Percentiles rank a stretch among this genome's conserved stretches.
Conservation (phyloP, 345 rosid genomes). For the Aurinia saxatilis region DNA sequence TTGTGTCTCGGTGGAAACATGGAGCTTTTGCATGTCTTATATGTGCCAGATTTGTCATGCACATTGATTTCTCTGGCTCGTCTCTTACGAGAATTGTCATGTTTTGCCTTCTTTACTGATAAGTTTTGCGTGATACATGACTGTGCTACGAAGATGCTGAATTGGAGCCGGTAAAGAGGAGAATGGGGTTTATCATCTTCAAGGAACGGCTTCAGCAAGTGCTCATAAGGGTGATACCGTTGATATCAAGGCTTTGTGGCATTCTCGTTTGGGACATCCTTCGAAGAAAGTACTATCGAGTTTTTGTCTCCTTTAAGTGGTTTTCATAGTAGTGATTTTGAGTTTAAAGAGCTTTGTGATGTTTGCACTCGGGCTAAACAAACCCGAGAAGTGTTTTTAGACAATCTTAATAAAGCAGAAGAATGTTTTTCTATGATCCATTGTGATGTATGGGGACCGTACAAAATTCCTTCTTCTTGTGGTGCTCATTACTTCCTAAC, state of each 20-base stretch:
- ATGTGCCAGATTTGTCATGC: background rate
- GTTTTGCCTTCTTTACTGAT: background rate
- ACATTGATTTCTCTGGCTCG: background rate
- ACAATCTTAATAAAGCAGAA: too few relatives aligned
- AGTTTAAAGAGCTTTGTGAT: too few relatives aligned
- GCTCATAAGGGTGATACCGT: background rate
- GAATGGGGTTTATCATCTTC: background rate
- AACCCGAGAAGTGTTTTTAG: too few relatives aligned
- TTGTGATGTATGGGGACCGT: too few relatives aligned
- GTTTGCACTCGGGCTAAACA: too few relatives aligned
- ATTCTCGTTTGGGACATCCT: background rate
- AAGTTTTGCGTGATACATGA: background rate
- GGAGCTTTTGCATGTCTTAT: background rate
- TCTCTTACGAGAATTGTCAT: background rate
- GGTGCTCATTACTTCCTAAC: too few relatives aligned
- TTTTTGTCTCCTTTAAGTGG: background rate
- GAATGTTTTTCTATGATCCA: too few relatives aligned
- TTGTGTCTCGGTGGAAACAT: too few relatives aligned
- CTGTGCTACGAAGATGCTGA: background rate
- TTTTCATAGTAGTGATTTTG: background rate
- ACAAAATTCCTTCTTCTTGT: too few relatives aligned
- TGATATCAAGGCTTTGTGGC: background rate
- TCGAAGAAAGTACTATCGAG: background rate
- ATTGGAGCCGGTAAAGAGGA: background rate
- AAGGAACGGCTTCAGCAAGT: background rate